phyloP scores from a whole-genome alignment of 768 basidiomycete genomes.

The Cyclocybe cylindracea region DNA sequence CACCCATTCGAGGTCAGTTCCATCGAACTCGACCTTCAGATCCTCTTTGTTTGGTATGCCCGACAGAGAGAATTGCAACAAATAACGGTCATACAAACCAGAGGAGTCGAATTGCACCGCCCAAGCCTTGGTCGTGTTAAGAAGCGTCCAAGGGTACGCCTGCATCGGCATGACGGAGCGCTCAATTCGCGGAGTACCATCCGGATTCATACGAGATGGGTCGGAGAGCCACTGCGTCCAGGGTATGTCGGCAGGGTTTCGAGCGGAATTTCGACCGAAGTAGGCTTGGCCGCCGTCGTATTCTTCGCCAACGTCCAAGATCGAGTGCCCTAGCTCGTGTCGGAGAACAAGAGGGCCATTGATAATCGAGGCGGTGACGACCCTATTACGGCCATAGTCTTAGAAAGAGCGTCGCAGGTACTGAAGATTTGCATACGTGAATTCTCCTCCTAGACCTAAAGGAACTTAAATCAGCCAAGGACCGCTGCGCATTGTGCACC shows the following conservation, averaged over 20 bases:
- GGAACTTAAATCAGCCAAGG: background rate
- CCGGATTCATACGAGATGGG: slow-evolving; percentile 13
- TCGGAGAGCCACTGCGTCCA: slow-evolving; percentile 75
- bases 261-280: slow-evolving; percentile 66
- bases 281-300: slow-evolving; percentile 80
- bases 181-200: slow-evolving; percentile 45
- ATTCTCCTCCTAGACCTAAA: slow-evolving; percentile 73
- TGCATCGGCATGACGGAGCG: slow-evolving; percentile 77
- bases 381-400: slow-evolving; percentile 37
- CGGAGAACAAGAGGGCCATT: slow-evolving; percentile 78
- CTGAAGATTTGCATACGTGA: slow-evolving; percentile 53
- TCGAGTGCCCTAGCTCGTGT: slow-evolving; percentile 80
- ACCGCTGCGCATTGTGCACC: background rate
- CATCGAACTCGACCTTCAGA: slow-evolving; percentile 63
- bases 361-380: slow-evolving; percentile 71
- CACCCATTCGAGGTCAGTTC: slow-evolving; percentile 56
- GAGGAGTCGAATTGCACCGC: slow-evolving; percentile 61
- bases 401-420: no score
- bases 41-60: slow-evolving; percentile 59
- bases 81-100: slow-evolving; percentile 59
- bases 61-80: slow-evolving; percentile 72
- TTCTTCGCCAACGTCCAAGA: slow-evolving; percentile 80
- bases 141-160: slow-evolving; percentile 72
- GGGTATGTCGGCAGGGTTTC: slow-evolving; percentile 45
- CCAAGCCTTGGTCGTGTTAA: slow-evolving; percentile 64